phyloP scores from a whole-genome alignment of 345 rosid genomes.

The Pelargonium nanum region DNA sequence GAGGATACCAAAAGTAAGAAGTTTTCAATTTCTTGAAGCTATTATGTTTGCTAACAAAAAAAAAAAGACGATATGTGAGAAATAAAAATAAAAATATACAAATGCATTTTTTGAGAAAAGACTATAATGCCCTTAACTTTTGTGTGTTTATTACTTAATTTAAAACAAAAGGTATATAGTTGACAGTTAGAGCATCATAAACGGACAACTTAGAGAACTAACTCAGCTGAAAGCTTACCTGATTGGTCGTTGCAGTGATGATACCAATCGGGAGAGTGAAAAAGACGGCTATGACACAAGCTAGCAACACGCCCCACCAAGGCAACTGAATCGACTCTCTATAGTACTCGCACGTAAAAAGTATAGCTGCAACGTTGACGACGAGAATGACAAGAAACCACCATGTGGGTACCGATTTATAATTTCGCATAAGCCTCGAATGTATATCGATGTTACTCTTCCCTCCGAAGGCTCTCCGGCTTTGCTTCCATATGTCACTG shows the following conservation, averaged over 20 bases:
- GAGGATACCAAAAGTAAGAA: too few relatives aligned
- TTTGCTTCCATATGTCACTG: slow-evolving; percentile 63
- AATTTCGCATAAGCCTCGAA: slow-evolving; percentile 68
- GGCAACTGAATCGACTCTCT: slow-evolving; percentile 61
- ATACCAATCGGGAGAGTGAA: slow-evolving; percentile 79
- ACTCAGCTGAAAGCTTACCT: too few relatives aligned
- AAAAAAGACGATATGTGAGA: too few relatives aligned
- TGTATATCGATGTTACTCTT: slow-evolving; percentile 54
- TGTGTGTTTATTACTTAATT: too few relatives aligned
- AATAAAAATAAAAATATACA: too few relatives aligned
- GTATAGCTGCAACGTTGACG: slow-evolving; percentile 32
- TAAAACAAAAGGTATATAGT: too few relatives aligned
- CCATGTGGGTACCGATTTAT: slow-evolving; percentile 57
- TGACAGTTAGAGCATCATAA: too few relatives aligned
- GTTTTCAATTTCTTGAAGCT: too few relatives aligned
- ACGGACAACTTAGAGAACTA: too few relatives aligned
- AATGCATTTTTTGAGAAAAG: too few relatives aligned
- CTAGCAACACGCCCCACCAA: slow-evolving; percentile 86
- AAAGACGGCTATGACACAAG: slow-evolving; percentile 64
- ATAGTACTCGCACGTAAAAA: slow-evolving; percentile 52
- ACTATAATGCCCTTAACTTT: too few relatives aligned
- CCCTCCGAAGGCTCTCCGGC: slow-evolving; percentile 40
- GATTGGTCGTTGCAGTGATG: slow-evolving; percentile 42
- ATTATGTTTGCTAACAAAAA: too few relatives aligned
- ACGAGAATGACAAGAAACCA: slow-evolving; percentile 59